Conservation (phyloP, 2,329 filamentous ascomycete species). For the Teratosphaeriaceae sp. region DNA sequence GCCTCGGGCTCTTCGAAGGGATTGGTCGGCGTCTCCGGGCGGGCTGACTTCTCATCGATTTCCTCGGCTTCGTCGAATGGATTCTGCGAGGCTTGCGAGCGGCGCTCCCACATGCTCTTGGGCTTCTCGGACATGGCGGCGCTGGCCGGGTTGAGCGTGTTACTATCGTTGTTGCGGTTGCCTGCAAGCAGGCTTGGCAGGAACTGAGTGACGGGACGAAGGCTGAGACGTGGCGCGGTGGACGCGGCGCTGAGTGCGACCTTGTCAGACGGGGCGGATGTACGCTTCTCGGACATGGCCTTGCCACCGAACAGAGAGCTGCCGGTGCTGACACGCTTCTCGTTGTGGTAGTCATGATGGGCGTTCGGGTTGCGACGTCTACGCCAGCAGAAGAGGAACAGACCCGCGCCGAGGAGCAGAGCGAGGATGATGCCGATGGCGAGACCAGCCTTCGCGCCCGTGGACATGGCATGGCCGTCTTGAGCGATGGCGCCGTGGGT, state of each 20-base stretch:
- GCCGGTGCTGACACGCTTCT: slow-evolving; percentile 29
- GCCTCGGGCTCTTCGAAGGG: slow-evolving; percentile 25
- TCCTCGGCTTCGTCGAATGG: slow-evolving; percentile 31
- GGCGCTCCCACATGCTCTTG: slow-evolving; percentile 35
- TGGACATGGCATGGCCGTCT: slow-evolving; percentile 34
- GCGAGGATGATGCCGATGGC: slow-evolving; percentile 72
- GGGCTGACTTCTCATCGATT: slow-evolving; percentile 21
- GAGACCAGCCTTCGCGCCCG: slow-evolving; percentile 66
- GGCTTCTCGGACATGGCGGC: slow-evolving; percentile 17
- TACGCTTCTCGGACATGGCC: slow-evolving; percentile 16
- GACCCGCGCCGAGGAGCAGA: slow-evolving; percentile 58
- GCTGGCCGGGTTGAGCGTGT: slow-evolving; percentile 23
- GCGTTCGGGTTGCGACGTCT: slow-evolving; percentile 59
- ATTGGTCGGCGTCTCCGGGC: slow-evolving; percentile 17
- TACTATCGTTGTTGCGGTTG: slow-evolving; percentile 34
- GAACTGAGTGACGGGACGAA: slow-evolving; percentile 80
- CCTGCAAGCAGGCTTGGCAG: slow-evolving; percentile 54
- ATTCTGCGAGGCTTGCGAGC: slow-evolving; percentile 25
- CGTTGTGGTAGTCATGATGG: slow-evolving; percentile 33
- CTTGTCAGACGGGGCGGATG: slow-evolving; percentile 27
- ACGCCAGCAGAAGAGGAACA: slow-evolving; percentile 66
- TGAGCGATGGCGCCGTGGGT: slow-evolving; percentile 10
- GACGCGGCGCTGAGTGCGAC: slow-evolving; percentile 41
- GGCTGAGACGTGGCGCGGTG: slow-evolving; percentile 70
- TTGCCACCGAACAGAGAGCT: slow-evolving; percentile 23